Conservation (phyloP, 306 rosid species). For the Citrullus colocynthis region DNA sequence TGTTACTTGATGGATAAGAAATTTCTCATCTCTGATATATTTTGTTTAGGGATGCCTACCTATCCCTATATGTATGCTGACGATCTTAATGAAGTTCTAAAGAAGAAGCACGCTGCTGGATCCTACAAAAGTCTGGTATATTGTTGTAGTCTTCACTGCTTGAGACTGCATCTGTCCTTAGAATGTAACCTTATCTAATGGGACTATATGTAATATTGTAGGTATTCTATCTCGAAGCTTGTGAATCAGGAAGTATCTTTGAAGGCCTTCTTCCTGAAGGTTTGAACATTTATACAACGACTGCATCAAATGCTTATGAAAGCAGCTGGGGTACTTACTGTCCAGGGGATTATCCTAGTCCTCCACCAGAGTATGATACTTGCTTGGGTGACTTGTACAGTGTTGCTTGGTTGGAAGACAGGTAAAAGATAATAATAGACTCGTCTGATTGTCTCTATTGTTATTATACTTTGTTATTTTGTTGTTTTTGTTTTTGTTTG, state of each 20-base stretch:
- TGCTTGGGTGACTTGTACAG: conserved; percentile 88
- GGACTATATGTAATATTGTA: conserved; percentile 15
- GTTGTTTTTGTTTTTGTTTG: too few relatives aligned
- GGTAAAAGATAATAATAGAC: conserved; percentile 24
- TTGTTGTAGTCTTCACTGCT: conserved; percentile 12
- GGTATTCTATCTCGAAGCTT: conserved; percentile 96
- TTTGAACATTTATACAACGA: conserved; percentile 74
- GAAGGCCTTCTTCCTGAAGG: conserved; percentile 84
- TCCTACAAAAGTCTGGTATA: conserved; percentile 66
- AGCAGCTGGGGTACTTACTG: conserved; percentile 97
- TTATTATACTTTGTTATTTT: neutral
- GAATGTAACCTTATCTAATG: neutral
- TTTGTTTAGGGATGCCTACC: conserved; percentile 66
- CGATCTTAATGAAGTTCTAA: conserved; percentile 54
- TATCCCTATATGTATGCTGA: conserved; percentile 51
- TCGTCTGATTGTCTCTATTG: neutral
- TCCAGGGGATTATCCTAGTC: conserved; percentile 75
- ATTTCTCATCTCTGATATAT: neutral
- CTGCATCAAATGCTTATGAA: conserved; percentile 79
- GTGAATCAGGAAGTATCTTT: conserved; percentile 93
- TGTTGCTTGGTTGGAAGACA: conserved; percentile 96
- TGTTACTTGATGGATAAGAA: neutral
- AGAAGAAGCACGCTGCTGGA: conserved; percentile 67
- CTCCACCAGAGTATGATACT: conserved; percentile 77
- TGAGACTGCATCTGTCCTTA: neutral